A percentile compares a stretch with the other conserved stretches of the same genome.
phyloP scores from a whole-genome alignment of 1,284 basidiomycete species.

The Fomitopsis betulina region DNA sequence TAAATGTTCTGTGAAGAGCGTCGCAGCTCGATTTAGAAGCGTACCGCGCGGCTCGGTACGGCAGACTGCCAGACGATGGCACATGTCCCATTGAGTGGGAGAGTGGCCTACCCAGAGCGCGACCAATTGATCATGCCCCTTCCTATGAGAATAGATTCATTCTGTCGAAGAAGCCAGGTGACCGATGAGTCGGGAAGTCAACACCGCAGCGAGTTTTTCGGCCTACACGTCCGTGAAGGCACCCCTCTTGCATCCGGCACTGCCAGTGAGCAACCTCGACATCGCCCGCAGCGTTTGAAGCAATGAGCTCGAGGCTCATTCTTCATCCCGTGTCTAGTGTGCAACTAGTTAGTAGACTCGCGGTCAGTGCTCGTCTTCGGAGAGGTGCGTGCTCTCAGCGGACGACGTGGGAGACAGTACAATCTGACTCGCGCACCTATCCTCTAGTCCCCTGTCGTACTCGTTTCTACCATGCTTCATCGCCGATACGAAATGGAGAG shows the following conservation, averaged over 20 bases:
- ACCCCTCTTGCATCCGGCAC: background rate
- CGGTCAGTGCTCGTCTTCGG: background rate
- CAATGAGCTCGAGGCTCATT: slow-evolving; percentile 5
- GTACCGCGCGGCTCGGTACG: background rate
- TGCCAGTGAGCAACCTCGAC: background rate
- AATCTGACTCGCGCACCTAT: background rate
- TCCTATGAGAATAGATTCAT: slow-evolving; percentile 1
- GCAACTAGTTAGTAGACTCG: background rate
- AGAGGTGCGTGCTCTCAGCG: background rate
- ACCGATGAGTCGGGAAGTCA: slow-evolving; percentile 1
- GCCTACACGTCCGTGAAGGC: background rate
- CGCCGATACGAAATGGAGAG: slow-evolving; percentile 17
- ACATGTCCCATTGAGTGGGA: slow-evolving; percentile 2
- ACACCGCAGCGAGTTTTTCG: background rate
- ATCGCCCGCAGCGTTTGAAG: background rate
- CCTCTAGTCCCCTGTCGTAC: slow-evolving; percentile 19
- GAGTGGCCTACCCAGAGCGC: slow-evolving; percentile 4
- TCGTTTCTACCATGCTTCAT: slow-evolving; percentile 22
- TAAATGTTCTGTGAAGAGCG: too few relatives aligned
- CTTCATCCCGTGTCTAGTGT: background rate
- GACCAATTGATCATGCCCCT: slow-evolving; percentile 6
- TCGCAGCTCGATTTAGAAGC: background rate
- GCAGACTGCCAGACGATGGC: background rate
- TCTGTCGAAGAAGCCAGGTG: slow-evolving; percentile 4
- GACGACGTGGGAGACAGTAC: background rate